Conservation (phyloP, 768 basidiomycete species). For the Thelephora ganbajun region DNA sequence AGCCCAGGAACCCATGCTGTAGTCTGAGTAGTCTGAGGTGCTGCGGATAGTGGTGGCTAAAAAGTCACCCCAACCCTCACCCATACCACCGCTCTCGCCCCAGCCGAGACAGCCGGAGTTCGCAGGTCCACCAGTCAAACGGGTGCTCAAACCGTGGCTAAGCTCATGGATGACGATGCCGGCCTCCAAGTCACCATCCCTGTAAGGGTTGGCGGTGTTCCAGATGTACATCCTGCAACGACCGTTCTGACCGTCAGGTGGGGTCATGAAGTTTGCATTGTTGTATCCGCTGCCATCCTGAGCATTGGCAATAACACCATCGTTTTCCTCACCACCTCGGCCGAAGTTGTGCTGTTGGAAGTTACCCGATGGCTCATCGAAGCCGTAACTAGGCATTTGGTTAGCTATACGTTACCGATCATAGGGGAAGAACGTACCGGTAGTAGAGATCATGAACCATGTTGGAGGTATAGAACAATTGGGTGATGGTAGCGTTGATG, state of each 20-base stretch:
- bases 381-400: slow-evolving; percentile 53
- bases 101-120: slow-evolving; percentile 92
- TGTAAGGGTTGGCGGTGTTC: slow-evolving; percentile 81
- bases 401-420: not conserved
- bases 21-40: slow-evolving; percentile 59
- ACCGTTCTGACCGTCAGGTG: slow-evolving; percentile 73
- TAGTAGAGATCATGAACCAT: slow-evolving; percentile 76
- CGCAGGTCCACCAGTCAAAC: slow-evolving; percentile 85
- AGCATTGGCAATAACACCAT: slow-evolving; percentile 89
- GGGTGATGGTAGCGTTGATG: slow-evolving; percentile 77
- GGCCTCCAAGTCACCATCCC: slow-evolving; percentile 92
- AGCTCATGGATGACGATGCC: slow-evolving; percentile 93
- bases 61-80: slow-evolving; percentile 95
- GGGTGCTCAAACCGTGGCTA: slow-evolving; percentile 82
- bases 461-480: slow-evolving; percentile 82
- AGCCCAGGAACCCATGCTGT: slow-evolving; percentile 92
- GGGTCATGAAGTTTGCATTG: slow-evolving; percentile 86
- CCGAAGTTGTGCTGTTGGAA: slow-evolving; percentile 98
- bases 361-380: slow-evolving; percentile 84
- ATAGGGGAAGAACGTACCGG: slow-evolving; percentile 23
- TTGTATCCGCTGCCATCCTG: slow-evolving; percentile 92
- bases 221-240: slow-evolving; percentile 96
- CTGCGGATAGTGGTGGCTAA: slow-evolving; percentile 81
- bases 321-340: slow-evolving; percentile 72
- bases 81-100: slow-evolving; percentile 96